Conservation (phyloP, 2,329 filamentous ascomycete genomes). For the Drechslerella dactyloides region DNA sequence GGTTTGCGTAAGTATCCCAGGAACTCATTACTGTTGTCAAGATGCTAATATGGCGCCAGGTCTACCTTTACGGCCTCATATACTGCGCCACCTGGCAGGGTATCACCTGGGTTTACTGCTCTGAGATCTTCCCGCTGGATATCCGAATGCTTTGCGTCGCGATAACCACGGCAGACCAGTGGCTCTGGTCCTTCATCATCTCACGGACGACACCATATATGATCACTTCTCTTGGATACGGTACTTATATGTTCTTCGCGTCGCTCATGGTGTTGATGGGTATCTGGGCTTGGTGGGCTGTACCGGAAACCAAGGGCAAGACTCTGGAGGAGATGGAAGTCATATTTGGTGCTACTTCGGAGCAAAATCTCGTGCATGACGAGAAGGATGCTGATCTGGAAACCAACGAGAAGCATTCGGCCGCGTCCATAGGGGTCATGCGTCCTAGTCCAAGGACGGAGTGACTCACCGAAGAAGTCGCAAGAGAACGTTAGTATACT, state of each 20-base stretch:
- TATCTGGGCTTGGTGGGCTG: conserved; percentile 61
- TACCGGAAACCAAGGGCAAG: conserved; percentile 72
- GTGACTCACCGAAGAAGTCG: too few species aligned
- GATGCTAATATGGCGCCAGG: conserved; percentile 6
- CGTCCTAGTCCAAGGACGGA: too few species aligned
- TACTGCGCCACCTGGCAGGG: conserved; percentile 75
- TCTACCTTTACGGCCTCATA: conserved; percentile 64
- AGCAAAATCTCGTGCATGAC: conserved; percentile 6
- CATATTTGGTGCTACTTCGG: conserved; percentile 52
- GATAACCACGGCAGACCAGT: conserved; percentile 72
- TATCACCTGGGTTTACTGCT: conserved; percentile 72
- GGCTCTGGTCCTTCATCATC: conserved; percentile 77
- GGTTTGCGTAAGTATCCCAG: conserved; percentile 28
- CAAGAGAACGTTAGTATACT: too few species aligned
- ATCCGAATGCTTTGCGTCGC: conserved; percentile 56
- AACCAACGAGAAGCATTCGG: conserved; percentile 2
- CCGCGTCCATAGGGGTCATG: too few species aligned
- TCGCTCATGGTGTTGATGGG: conserved; percentile 70
- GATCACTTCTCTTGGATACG: conserved; percentile 61
- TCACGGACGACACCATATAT: conserved; percentile 71
- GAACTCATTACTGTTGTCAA: background rate
- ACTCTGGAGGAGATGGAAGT: conserved; percentile 57
- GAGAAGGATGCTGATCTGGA: conserved; percentile 4
- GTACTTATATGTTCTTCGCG: conserved; percentile 60
- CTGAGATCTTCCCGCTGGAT: conserved; percentile 66